phyloP scores from a whole-genome alignment of 2,329 filamentous ascomycete species.

The Fusarium globosum region DNA sequence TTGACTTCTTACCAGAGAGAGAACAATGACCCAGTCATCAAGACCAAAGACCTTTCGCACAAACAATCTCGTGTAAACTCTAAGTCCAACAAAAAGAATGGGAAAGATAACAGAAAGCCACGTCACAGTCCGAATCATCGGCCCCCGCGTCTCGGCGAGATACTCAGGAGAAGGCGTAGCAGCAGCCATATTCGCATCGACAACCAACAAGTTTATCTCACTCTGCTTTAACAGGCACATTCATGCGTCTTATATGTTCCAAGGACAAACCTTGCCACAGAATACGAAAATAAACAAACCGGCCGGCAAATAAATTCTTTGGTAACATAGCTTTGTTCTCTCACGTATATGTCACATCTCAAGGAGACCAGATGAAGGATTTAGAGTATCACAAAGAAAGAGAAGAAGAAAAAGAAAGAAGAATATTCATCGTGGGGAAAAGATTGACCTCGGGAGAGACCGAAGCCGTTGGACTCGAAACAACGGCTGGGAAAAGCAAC shows the following conservation, averaged over 20 bases:
- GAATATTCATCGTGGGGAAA: neutral
- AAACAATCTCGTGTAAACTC: slow-evolving; percentile 22
- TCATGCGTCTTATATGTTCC: slow-evolving; percentile 8
- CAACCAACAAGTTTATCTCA: neutral
- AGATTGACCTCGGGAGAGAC: slow-evolving; percentile 4
- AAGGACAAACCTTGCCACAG: neutral
- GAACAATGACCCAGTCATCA: slow-evolving; percentile 30
- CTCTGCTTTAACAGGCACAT: neutral
- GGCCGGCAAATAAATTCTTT: neutral
- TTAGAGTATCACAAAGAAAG: neutral
- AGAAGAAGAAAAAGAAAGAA: neutral
- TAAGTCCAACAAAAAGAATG: slow-evolving; percentile 6
- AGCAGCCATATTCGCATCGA: slow-evolving; percentile 1
- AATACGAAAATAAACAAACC: neutral
- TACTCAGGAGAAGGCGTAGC: slow-evolving; percentile 14
- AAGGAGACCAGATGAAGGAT: neutral
- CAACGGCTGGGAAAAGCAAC: neutral
- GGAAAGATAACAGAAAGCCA: slow-evolving; percentile 29
- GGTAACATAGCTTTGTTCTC: neutral
- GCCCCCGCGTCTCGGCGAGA: slow-evolving; percentile 21
- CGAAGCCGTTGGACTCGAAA: neutral
- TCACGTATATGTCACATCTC: neutral
- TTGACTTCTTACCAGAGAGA: slow-evolving; percentile 5
- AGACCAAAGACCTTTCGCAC: slow-evolving; percentile 33
- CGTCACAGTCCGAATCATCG: slow-evolving; percentile 21